Evolutionary conservation across 2,329 filamentous ascomycete species (phyloP).

Genomic region (Exutisphaerella laricina): DNA sequence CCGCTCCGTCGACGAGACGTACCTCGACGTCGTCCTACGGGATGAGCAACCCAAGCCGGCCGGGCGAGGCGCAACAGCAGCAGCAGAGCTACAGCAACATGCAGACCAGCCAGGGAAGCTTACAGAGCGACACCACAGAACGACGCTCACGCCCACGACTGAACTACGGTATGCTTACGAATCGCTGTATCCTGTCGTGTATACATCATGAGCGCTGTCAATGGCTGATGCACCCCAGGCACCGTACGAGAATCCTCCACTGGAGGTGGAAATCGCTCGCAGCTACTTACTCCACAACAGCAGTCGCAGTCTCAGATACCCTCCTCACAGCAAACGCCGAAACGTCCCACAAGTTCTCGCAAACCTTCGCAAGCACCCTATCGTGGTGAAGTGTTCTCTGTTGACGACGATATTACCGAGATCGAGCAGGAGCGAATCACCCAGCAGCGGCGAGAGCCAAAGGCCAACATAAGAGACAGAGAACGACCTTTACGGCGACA

Average conservation of each 20-base stretch:
- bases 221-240: conserved; percentile 18
- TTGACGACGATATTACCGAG: conserved; percentile 79
- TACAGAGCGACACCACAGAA: conserved; percentile 17
- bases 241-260: conserved; percentile 22
- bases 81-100: conserved; percentile 20
- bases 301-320: conserved; percentile 1
- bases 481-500: conserved; percentile 41
- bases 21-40: conserved; percentile 21
- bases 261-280: conserved; percentile 13
- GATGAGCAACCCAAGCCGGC: conserved; percentile 16
- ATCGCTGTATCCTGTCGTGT: too few species aligned
- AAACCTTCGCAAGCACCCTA: conserved; percentile 71
- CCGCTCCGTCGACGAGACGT: conserved; percentile 19
- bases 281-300: conserved; percentile 17
- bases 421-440: conserved; percentile 66
- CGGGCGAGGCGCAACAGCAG: conserved; percentile 14
- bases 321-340: conserved; percentile 39
- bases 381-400: conserved; percentile 81
- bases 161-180: conserved; percentile 27
- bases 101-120: conserved; percentile 26
- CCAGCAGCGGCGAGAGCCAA: conserved; percentile 32
- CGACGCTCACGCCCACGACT: conserved; percentile 24
- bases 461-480: conserved; percentile 13
- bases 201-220: neutral
- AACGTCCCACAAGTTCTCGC: conserved; percentile 68